Evolutionary conservation across 495 filamentous ascomycete genomes (phyloP).

Genomic region (Opeltia flavorubescens): DNA sequence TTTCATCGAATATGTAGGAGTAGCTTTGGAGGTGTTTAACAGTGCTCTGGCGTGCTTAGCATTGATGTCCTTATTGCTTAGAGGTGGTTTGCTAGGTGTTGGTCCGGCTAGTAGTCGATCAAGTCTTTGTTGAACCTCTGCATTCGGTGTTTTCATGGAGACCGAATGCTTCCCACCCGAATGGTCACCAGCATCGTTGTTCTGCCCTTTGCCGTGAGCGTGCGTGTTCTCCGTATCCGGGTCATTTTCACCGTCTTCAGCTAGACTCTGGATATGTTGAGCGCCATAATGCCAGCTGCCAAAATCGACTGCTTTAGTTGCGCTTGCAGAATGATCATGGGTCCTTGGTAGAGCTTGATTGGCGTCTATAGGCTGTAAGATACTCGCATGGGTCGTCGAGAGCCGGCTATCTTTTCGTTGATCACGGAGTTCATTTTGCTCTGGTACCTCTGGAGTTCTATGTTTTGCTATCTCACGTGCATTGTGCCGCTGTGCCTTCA

Average conservation of each 20-base stretch:
- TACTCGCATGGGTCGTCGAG: slow-evolving; percentile 1
- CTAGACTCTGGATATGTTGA: not conserved
- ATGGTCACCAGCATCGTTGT: no score
- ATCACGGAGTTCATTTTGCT: no score
- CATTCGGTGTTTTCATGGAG: not conserved
- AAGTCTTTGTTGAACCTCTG: slow-evolving; percentile 14
- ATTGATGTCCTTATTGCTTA: slow-evolving; percentile 1
- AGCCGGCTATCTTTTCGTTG: not conserved
- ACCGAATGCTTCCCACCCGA: no score
- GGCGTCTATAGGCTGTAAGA: slow-evolving; percentile 5
- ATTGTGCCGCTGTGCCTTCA: not conserved
- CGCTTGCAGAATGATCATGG: not conserved
- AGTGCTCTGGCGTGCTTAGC: not conserved
- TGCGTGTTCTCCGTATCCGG: not conserved
- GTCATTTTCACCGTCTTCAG: not conserved
- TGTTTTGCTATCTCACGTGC: not conserved
- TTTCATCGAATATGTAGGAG: not conserved
- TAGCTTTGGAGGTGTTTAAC: not conserved
- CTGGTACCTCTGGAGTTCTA: not conserved
- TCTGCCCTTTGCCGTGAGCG: no score
- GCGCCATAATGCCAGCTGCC: not conserved
- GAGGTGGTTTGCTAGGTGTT: slow-evolving; percentile 17
- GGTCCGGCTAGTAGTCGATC: slow-evolving; percentile 23
- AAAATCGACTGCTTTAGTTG: no score
- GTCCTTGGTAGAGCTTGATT: slow-evolving; percentile 3